Evolutionary conservation across 2,329 filamentous ascomycete species (phyloP).

Genomic region (Calonectria hawksworthii): DNA sequence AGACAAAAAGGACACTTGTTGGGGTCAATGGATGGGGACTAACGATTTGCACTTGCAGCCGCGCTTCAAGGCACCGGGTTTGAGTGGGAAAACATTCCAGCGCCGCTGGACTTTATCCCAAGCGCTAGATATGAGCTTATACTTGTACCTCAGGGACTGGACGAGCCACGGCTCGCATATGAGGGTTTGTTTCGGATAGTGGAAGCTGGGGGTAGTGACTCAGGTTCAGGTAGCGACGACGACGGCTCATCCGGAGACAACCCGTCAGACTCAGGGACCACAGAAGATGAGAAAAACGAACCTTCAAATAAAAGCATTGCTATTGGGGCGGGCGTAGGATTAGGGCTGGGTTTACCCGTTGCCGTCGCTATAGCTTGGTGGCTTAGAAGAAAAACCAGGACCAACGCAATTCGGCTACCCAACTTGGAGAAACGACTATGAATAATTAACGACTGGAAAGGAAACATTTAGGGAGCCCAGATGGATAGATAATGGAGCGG

Average conservation of each 20-base stretch:
- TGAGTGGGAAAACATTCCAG: conserved; percentile 10
- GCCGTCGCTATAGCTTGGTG: neutral
- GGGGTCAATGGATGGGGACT: neutral
- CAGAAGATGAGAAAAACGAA: neutral
- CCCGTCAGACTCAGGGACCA: neutral
- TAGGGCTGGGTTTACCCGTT: conserved; percentile 6
- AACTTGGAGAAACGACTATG: neutral
- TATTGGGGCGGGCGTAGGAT: conserved; percentile 10
- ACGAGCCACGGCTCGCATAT: conserved; percentile 3
- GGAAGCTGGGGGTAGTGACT: neutral
- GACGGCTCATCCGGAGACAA: neutral
- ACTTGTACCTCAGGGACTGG: neutral
- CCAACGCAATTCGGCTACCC: neutral
- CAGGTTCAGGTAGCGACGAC: neutral
- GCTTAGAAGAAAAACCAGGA: neutral
- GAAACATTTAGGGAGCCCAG: too few relatives aligned
- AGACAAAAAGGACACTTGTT: too few relatives aligned
- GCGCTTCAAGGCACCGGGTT: conserved; percentile 5
- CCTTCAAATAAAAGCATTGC: neutral
- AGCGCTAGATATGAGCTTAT: conserved; percentile 16
- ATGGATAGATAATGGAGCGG: neutral
- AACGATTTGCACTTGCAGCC: neutral
- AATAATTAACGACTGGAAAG: neutral
- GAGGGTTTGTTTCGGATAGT: conserved; percentile 19
- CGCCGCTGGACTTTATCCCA: conserved; percentile 19